phyloP scores from a whole-genome alignment of 2,329 filamentous ascomycete species.

The Aureobasidium leucospermi region DNA sequence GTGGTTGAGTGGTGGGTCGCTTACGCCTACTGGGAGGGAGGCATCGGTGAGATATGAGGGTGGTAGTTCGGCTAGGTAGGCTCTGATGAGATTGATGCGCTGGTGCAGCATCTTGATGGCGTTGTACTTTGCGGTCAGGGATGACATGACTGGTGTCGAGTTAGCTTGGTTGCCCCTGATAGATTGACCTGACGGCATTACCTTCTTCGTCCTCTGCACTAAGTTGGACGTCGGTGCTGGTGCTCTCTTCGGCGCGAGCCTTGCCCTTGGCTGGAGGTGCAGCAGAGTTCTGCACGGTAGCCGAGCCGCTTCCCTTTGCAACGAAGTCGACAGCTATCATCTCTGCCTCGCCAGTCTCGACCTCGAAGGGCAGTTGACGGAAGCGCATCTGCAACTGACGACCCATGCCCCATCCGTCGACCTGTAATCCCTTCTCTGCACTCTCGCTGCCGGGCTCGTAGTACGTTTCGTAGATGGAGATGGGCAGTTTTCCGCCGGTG shows the following conservation, averaged over 20 bases:
- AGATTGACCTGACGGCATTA: slow-evolving; percentile 26
- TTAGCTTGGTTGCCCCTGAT: slow-evolving; percentile 8
- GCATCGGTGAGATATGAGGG: slow-evolving; percentile 53
- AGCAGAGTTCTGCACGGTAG: slow-evolving; percentile 45
- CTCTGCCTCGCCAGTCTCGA: slow-evolving; percentile 92
- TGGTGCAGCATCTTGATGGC: slow-evolving; percentile 85
- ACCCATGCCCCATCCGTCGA: slow-evolving; percentile 54
- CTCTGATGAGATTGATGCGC: slow-evolving; percentile 46
- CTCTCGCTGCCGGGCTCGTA: slow-evolving; percentile 63
- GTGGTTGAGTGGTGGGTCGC: slow-evolving; percentile 44
- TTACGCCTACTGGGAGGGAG: slow-evolving; percentile 26
- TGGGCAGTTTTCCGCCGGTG: slow-evolving; percentile 71
- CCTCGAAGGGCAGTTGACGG: slow-evolving; percentile 72
- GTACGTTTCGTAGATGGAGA: slow-evolving; percentile 80
- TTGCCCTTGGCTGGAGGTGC: slow-evolving; percentile 25
- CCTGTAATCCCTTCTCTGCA: slow-evolving; percentile 58
- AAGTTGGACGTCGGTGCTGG: slow-evolving; percentile 32
- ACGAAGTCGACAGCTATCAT: slow-evolving; percentile 97
- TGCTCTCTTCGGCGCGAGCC: slow-evolving; percentile 17
- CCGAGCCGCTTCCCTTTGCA: slow-evolving; percentile 74
- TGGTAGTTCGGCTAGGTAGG: slow-evolving; percentile 69
- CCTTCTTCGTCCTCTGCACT: slow-evolving; percentile 58
- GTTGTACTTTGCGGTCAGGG: slow-evolving; percentile 79
- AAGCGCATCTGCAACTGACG: slow-evolving; percentile 60
- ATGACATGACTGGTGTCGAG: slow-evolving; percentile 46